Percentiles rank a stretch among this genome's conserved stretches.
Evolutionary conservation across 306 rosid species (phyloP).

Genomic region (Medicago ruthenica): DNA sequence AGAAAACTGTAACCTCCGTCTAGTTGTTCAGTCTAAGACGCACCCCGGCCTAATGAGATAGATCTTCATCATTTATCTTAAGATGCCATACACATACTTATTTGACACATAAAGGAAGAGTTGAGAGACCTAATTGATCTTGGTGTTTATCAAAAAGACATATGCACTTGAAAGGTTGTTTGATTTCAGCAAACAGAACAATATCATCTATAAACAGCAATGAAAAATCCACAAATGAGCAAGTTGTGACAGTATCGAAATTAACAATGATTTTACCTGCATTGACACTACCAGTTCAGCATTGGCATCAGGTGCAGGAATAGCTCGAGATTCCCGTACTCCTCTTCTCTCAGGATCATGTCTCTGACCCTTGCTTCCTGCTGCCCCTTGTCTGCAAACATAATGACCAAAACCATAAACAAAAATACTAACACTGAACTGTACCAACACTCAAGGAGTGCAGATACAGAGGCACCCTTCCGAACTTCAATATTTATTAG

Average conservation of each 20-base stretch:
- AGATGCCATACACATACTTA: neutral
- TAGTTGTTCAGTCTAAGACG: neutral
- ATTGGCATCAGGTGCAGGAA: conserved; percentile 99
- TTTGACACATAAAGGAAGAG: conserved; percentile 11
- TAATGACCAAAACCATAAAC: conserved; percentile 36
- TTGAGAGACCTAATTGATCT: neutral
- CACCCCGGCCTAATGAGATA: neutral
- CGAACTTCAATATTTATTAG: no score
- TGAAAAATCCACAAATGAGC: neutral
- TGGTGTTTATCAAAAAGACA: neutral
- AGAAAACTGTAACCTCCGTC: neutral
- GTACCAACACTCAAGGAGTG: conserved; percentile 6
- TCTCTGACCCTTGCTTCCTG: conserved; percentile 81
- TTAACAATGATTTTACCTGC: conserved; percentile 69
- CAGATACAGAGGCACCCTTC: no score
- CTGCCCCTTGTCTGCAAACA: conserved; percentile 82
- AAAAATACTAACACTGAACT: conserved; percentile 23
- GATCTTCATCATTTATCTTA: neutral
- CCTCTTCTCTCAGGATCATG: conserved; percentile 81
- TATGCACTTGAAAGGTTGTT: neutral
- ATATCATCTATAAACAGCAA: neutral
- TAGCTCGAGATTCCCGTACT: conserved; percentile 79
- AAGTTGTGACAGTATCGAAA: conserved; percentile 9
- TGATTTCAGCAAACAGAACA: conserved; percentile 6
- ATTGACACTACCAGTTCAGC: conserved; percentile 91